Evolutionary conservation across 768 basidiomycete species (phyloP).

Genomic region (Naganishia antarctica): DNA sequence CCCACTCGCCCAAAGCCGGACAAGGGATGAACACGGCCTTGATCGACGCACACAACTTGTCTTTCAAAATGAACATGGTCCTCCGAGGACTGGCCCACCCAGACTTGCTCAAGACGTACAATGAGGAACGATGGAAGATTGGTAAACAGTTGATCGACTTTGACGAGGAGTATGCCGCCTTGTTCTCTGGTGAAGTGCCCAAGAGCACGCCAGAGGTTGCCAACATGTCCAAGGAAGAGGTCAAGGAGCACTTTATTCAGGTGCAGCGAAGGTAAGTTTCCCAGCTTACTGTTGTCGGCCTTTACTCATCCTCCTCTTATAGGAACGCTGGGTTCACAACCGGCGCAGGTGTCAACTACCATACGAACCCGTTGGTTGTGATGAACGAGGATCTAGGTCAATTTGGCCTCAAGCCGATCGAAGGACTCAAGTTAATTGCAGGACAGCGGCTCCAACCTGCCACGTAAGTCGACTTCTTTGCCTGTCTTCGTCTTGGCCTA

Average conservation of each 20-base stretch:
- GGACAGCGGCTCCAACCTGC: constrained; percentile 27
- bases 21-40: constrained; percentile 37
- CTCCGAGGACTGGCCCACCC: constrained; percentile 38
- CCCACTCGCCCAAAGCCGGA: constrained; percentile 30
- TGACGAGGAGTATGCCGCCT: constrained; percentile 29
- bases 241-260: constrained; percentile 27
- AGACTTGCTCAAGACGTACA: constrained; percentile 42
- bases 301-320: neutral
- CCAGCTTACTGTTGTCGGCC: no score
- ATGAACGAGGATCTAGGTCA: constrained; percentile 26
- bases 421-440: constrained; percentile 21
- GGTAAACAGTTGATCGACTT: constrained; percentile 32
- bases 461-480: constrained; percentile 8
- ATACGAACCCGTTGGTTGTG: constrained; percentile 9
- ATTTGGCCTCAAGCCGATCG: constrained; percentile 25
- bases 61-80: constrained; percentile 34
- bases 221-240: constrained; percentile 25
- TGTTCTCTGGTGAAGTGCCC: constrained; percentile 30
- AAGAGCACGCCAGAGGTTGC: constrained; percentile 20
- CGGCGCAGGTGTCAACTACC: constrained; percentile 29
- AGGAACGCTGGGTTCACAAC: constrained; percentile 31
- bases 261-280: constrained; percentile 30
- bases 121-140: constrained; percentile 40
- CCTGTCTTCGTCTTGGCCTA: no score
- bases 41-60: constrained; percentile 32